These are phyloP conservation scores for Cercospora beticola DNA, from an alignment of 2,329 filamentous ascomycete species.

Conservation along the genomic window DNA sequence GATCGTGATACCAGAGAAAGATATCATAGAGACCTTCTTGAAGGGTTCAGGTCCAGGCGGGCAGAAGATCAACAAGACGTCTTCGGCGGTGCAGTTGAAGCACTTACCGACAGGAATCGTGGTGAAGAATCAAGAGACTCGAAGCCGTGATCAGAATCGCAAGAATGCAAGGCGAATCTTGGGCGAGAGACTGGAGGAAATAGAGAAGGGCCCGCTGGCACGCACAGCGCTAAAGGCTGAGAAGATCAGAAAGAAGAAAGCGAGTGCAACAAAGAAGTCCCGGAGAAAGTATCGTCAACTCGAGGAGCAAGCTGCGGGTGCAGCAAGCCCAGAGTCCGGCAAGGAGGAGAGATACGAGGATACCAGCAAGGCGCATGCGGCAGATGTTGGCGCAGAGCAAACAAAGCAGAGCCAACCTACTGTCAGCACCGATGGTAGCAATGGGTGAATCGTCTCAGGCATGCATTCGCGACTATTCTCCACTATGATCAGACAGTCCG, in stretches of 20 bases:
- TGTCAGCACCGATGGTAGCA: background rate
- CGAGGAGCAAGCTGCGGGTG: slow-evolving; percentile 49
- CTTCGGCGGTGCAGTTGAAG: slow-evolving; percentile 87
- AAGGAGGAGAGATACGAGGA: background rate
- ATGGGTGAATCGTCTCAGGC: background rate
- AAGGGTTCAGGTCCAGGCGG: slow-evolving; percentile 91
- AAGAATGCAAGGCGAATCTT: slow-evolving; percentile 78
- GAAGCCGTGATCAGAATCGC: slow-evolving; percentile 82
- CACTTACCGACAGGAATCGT: slow-evolving; percentile 89
- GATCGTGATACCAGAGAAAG: slow-evolving; percentile 70
- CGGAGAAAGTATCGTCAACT: slow-evolving; percentile 73
- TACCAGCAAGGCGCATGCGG: background rate
- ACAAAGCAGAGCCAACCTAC: background rate
- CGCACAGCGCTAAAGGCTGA: slow-evolving; percentile 64
- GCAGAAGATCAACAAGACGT: slow-evolving; percentile 99
- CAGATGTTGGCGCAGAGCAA: background rate
- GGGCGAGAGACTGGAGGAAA: slow-evolving; percentile 72
- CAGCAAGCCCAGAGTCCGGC: background rate
- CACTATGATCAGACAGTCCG: background rate
- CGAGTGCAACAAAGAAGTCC: slow-evolving; percentile 77
- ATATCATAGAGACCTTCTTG: slow-evolving; percentile 81
- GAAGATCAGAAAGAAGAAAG: slow-evolving; percentile 66
- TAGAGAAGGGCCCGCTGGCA: slow-evolving; percentile 69
- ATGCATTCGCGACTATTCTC: background rate
- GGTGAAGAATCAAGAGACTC: slow-evolving; percentile 89